Base-by-base conservation (phyloP, 352 stramenopile species). In the Peronosclerospora sorghi region DNA sequence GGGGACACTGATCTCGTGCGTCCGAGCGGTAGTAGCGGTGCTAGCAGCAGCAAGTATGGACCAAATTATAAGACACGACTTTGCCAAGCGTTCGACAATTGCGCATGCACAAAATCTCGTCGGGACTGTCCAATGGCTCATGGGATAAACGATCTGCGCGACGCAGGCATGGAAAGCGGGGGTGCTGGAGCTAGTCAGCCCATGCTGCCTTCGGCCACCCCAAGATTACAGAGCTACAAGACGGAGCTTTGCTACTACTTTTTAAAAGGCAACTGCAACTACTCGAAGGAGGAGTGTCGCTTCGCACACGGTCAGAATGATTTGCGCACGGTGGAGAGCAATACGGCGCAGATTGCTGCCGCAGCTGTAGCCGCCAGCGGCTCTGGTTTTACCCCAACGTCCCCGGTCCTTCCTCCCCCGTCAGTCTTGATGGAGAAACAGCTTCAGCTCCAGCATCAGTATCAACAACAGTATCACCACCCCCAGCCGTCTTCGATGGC, bases 161-260 rank as follows among this genome's bases (percentile, higher is more conserved):
- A 90, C 23, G 40, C 46, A 41, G 44, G 32, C n/a, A 20, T 43
- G 9, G 36, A 12, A 24, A 48, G 43, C 21, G 60, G 63, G 1
- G 38, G 40, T 14, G 52, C 40, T 17, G 35, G 42, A 44, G 48
- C 49, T 14, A 65, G 45, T 29, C 57, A 62, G 35, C 29, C 45
- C 5, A 54, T 56, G 32, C 30, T 84, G 21, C 62, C 65, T 12
- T 42, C 70, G 8, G 64, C 73, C 8, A 75, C 73, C 5, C 74
- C 76, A 36, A 64, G 79, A 23, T 53, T 89, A 24, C 75, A 92
- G 54, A 92, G 79, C 51, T 92, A 92, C 70, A 92, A 92, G 74
- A 92, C 79, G 0, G 75, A 92, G 54, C 48, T 92, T 32, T 92
- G 79, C 62, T 92, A 88, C 54, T 92, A 89, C 56, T 92, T 87